phyloP scores from a whole-genome alignment of 169 alveolate species.

The Plasmodium inui region DNA sequence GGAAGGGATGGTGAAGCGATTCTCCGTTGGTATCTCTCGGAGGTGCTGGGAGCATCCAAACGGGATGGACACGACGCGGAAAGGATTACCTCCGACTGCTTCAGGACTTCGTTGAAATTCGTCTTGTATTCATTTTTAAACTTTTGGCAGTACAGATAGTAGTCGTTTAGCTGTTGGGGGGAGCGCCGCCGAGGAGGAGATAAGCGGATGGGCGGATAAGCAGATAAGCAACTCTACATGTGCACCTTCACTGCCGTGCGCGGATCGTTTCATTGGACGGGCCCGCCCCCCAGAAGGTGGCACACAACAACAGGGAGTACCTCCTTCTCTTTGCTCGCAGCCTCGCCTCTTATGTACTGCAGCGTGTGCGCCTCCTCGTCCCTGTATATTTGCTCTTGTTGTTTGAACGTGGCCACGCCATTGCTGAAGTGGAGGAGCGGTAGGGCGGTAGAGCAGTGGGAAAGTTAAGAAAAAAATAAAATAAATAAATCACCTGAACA shows the following conservation, averaged over 20 bases:
- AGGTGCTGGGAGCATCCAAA: background rate
- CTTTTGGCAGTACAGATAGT: slow-evolving; percentile 49
- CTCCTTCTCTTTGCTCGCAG: slow-evolving; percentile 46
- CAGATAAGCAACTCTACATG: background rate
- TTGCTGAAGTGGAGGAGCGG: background rate
- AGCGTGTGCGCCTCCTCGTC: slow-evolving; percentile 22
- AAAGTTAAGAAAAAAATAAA: background rate
- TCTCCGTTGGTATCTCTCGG: background rate
- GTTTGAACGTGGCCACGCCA: slow-evolving; percentile 16
- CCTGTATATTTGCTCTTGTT: slow-evolving; percentile 51
- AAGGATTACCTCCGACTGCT: slow-evolving; percentile 49
- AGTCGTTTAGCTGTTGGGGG: slow-evolving; percentile 27
- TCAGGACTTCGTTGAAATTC: slow-evolving; percentile 25
- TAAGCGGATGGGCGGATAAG: background rate
- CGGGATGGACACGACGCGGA: background rate
- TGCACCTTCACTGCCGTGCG: background rate
- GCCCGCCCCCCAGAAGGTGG: background rate
- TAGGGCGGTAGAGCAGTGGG: background rate
- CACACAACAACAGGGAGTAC: background rate
- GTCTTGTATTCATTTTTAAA: slow-evolving; percentile 53
- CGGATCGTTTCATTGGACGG: background rate
- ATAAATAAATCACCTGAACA: slow-evolving; percentile 2
- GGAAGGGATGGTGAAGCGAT: background rate
- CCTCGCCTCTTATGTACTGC: slow-evolving; percentile 9
- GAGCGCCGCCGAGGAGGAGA: background rate